A percentile compares a stretch with the other conserved stretches of the same genome.
These are phyloP conservation scores for Wickerhamiella brachini DNA, from an alignment of 805 yeast species.

Conservation along the genomic window DNA sequence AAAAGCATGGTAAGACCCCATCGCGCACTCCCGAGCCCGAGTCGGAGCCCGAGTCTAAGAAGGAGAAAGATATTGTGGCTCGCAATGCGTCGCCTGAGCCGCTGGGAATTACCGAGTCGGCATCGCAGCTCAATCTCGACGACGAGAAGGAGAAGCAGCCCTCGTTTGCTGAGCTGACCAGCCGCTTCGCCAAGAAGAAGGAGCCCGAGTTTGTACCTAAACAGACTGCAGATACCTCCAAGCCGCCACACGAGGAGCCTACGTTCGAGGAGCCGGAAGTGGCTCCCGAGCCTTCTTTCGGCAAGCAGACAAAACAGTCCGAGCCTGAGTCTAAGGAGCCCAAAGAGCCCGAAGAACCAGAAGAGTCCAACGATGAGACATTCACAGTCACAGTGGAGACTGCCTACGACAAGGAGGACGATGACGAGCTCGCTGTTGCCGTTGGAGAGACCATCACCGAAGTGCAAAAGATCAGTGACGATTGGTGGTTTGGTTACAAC, in stretches of 20 bases:
- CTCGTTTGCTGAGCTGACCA: constrained; percentile 19
- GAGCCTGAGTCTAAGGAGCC: constrained; percentile 1
- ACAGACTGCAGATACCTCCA: background rate
- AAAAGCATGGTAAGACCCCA: constrained; percentile 48
- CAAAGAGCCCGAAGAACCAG: constrained; percentile 6
- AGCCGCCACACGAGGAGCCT: constrained; percentile 1
- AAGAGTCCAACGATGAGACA: constrained; percentile 10
- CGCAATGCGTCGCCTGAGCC: background rate
- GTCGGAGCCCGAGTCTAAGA: constrained; percentile 13
- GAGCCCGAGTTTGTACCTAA: constrained; percentile 9
- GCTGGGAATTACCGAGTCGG: background rate
- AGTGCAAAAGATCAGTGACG: constrained; percentile 58
- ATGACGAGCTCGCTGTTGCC: constrained; percentile 51
- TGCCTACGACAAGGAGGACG: constrained; percentile 61
- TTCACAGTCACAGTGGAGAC: constrained; percentile 50
- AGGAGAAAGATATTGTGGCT: background rate
- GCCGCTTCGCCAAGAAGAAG: constrained; percentile 18
- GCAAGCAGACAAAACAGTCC: background rate
- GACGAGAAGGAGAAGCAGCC: background rate
- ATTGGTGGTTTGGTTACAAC: constrained; percentile 86
- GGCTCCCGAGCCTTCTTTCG: background rate
- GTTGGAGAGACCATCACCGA: constrained; percentile 58
- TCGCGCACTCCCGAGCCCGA: constrained; percentile 12
- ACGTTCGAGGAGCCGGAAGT: background rate
- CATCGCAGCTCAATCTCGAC: background rate